phyloP scores from a whole-genome alignment of 2,329 filamentous ascomycete species.

The Ceratocystis colombiana region DNA sequence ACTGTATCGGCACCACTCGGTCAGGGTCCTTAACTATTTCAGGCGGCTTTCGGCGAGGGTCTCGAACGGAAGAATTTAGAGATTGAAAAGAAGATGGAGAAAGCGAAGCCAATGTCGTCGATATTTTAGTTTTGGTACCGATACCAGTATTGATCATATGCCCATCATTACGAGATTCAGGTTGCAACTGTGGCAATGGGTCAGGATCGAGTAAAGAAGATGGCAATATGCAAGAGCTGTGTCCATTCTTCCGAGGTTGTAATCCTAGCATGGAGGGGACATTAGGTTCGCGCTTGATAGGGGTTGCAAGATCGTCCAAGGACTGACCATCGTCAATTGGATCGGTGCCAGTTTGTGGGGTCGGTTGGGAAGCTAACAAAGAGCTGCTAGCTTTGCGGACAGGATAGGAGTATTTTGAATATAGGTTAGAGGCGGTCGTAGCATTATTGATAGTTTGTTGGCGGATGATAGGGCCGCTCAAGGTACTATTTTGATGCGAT shows the following conservation, averaged over 20 bases:
- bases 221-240: background rate
- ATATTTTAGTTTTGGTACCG: too few relatives aligned
- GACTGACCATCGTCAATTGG: background rate
- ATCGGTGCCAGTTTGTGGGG: too few relatives aligned
- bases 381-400: background rate
- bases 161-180: too few relatives aligned
- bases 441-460: background rate
- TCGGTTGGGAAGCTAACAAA: background rate
- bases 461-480: too few relatives aligned
- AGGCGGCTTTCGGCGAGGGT: constrained; percentile 1
- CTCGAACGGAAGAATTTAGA: background rate
- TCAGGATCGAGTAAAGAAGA: background rate
- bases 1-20: background rate
- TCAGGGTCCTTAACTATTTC: constrained; percentile 2
- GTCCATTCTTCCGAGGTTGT: background rate
- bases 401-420: background rate
- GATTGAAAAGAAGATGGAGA: background rate
- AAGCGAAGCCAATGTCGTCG: too few relatives aligned
- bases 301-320: background rate
- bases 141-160: background rate
- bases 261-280: background rate
- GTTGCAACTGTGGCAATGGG: background rate
- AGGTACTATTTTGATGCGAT: background rate
- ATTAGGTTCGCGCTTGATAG: constrained; percentile 4
- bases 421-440: background rate